Base-by-base conservation (phyloP, 2,329 filamentous ascomycete genomes). In the Celoporthe dispersa region DNA sequence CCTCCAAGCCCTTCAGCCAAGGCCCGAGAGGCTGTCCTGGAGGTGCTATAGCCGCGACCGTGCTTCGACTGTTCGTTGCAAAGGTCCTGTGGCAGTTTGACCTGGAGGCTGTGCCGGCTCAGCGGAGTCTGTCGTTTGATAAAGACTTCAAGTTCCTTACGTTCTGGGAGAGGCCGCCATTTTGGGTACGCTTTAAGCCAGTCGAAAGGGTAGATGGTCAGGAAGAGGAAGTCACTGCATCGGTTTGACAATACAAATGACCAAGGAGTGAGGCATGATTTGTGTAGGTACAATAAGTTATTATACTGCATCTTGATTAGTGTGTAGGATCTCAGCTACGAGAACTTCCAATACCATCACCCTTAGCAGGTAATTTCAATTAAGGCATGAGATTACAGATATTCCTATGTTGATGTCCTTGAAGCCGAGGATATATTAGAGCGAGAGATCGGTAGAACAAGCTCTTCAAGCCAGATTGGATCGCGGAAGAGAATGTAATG, bases 121-220 rank as follows among this genome's bases (percentile, higher is more conserved):
- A 65, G 41, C 51, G 68, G 0, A 41, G 57, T 8, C 33, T 73
- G 28, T 68, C 68, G 0, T 73, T 73, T 44, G 66, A 72, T 6
- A 67, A 66, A 53, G 68, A 72, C 31, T 72, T 72, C 66, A 72
- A 44, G 44, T 73, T 64, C 14, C 28, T 73, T 0, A 62, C 63
- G 1, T 70, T 73, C 7, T 72, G 70, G 70, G 63, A 70, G n/a
- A 41, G 68, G 25, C 70, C 67, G 16, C 64, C 16, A 12, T 69
- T 72, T 11, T 68, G 53, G 61, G 53, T 73, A 1, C 57, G 28
- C 3, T 72, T 72, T 28, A 64, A 68, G 41, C 6, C 16, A 4
- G 16, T 44, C 7, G 41, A 44, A 44, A 44, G 41, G 41, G 41
- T 5, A 44, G 41, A 44, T 1, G 19, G 41, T 22, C 16, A 44